Base-by-base conservation (phyloP, 495 filamentous ascomycete species). In the Diplogelasinospora grovesii region DNA sequence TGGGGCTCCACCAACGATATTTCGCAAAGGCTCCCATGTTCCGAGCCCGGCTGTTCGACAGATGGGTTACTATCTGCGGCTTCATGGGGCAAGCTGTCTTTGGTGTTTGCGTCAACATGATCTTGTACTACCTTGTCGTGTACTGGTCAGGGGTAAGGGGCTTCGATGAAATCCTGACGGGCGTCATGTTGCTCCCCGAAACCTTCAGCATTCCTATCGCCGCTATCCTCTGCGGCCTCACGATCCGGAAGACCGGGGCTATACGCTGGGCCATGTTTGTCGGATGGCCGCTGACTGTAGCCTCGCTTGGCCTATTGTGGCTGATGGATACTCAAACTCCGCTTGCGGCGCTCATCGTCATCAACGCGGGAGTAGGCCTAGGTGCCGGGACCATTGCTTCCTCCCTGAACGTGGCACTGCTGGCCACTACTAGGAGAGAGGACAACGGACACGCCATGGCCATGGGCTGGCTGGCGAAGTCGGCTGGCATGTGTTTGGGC, bases 61-160 rank as follows among this genome's bases (percentile, higher is more conserved):
- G 54, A 27, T 54, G 65, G 46, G 81, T 63, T 11, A 53, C 64
- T 5, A 22, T 50, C 2, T 54, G 47, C 28, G 52, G 50, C 30
- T 60, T 66, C 34, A 18, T 75, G 9, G 71, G 56, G 4, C 73
- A 68, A 3, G 63, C 64, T 43, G 65, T 70, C 50, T 81, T 73
- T 53, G 80, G 52, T 3, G 16, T 51, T n/a, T 46, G 45, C 23
- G 15, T 55, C 8, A 51, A 49, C 45, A 49, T 55, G 56, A 56
- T 79, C 0, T 57, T 89, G 2, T 85, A 86, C 48, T 85, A 81
- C 36, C 54, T 83, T 19, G 72, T 82, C 0, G 58, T 89, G 1
- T 89, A 83, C 58, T 83, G 78, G 45, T 70, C 81, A 49, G 77
- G 74, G 6, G 73, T 83, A 22, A 77, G 81, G 46, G 70, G 66